Base-by-base conservation (phyloP, 1,284 basidiomycete species). In the Abortiporus biennis region DNA sequence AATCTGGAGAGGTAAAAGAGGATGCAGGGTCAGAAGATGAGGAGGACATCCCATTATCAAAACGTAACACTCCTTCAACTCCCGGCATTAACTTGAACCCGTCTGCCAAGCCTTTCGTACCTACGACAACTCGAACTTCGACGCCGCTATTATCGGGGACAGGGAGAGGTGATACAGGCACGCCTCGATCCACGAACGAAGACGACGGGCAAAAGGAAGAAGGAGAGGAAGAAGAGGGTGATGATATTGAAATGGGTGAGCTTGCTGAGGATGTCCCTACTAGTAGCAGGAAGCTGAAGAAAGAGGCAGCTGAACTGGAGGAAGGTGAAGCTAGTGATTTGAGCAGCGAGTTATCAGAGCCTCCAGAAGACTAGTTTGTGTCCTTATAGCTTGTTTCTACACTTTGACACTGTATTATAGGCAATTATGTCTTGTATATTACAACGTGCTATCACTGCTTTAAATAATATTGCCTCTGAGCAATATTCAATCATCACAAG, bases 161-260 rank as follows among this genome's bases (percentile, higher is more conserved):
- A n/a, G n/a, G n/a, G n/a, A n/a, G n/a, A n/a, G n/a, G n/a, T n/a
- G n/a, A n/a, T n/a, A n/a, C n/a, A n/a, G n/a, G n/a, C n/a, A n/a
- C n/a, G n/a, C n/a, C n/a, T n/a, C n/a, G n/a, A n/a, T n/a, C n/a
- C n/a, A n/a, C n/a, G n/a, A n/a, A n/a, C n/a, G n/a, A n/a, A n/a
- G n/a, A n/a, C n/a, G n/a, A n/a, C n/a, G n/a, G n/a, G n/a, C n/a
- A 56, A 29, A 62, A 60, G 16, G 72, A 74, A 38, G 75, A 47
- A 33, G 45, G 38, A 11, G 49, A 51, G 33, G 49, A 48, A 20
- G 47, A 46, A 9, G 49, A 51, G 30, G n/a, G n/a, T 17, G 48
- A 84, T 48, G 85, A 89, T 49, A 86, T 89, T 45, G 85, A 89
- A 60, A 88, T 89, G 85, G 85, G 85, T n/a, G 85, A 89, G 56